These are phyloP conservation scores for Metschnikowia cubensis DNA, from an alignment of 805 yeast species.

Conservation along the genomic window DNA sequence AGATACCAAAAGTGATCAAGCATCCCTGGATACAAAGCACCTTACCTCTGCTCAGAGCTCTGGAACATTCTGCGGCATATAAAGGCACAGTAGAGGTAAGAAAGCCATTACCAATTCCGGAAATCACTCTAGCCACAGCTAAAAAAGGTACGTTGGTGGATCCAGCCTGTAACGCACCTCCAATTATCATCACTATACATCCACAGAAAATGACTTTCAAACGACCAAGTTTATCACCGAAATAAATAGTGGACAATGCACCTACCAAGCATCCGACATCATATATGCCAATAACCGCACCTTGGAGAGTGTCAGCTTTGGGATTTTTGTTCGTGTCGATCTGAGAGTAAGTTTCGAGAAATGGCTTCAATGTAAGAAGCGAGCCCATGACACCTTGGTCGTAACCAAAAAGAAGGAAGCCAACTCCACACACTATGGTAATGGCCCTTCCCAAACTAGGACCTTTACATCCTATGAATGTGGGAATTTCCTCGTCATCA, in stretches of 20 bases:
- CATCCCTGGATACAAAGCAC: constrained; percentile 30
- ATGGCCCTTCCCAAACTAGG: constrained; percentile 10
- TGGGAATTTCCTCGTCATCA: constrained; percentile 9
- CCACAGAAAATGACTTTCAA: constrained; percentile 21
- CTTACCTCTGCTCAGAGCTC: constrained; percentile 29
- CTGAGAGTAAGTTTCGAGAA: constrained; percentile 17
- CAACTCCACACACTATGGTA: constrained; percentile 16
- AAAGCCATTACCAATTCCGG: constrained; percentile 34
- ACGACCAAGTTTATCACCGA: constrained; percentile 22
- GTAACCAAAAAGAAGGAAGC: constrained; percentile 35
- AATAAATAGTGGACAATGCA: constrained; percentile 20
- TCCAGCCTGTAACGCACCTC: constrained; percentile 24
- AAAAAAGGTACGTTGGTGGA: constrained; percentile 22
- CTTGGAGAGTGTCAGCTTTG: constrained; percentile 18
- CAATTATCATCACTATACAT: constrained; percentile 19
- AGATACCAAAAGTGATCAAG: constrained; percentile 24
- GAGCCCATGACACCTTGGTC: constrained; percentile 43
- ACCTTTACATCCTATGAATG: constrained; percentile 12
- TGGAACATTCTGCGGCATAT: constrained; percentile 34
- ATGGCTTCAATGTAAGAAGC: constrained; percentile 20
- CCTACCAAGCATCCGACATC: constrained; percentile 22
- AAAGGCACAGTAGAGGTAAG: constrained; percentile 36
- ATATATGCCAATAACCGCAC: constrained; percentile 21
- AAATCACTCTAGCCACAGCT: constrained; percentile 31
- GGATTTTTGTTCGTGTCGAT: constrained; percentile 15